These are phyloP conservation scores for Orbilia oligospora DNA, from an alignment of 2,329 filamentous ascomycete species.

Conservation along the genomic window DNA sequence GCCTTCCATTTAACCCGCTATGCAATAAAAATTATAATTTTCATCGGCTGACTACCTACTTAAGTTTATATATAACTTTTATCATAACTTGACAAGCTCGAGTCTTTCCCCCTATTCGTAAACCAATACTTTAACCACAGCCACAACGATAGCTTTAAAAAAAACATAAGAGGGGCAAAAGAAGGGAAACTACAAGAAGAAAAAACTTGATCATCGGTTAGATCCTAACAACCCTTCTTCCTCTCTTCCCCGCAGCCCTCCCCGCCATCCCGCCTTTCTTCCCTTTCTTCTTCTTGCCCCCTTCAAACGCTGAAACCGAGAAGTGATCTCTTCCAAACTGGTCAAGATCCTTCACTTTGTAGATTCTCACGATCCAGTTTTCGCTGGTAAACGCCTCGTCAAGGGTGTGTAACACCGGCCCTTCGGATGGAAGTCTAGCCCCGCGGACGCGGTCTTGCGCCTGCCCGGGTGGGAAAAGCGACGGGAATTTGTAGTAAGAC, in stretches of 20 bases:
- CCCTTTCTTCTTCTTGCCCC: constrained; percentile 71
- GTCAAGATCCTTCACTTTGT: constrained; percentile 99
- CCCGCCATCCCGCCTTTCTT: constrained; percentile 66
- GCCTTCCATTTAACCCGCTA: too few species aligned
- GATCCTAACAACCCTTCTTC: constrained; percentile 36
- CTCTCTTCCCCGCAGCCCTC: constrained; percentile 44
- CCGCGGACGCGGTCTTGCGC: constrained; percentile 90
- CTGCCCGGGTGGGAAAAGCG: constrained; percentile 91
- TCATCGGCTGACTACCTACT: neutral
- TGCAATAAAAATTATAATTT: constrained; percentile 3
- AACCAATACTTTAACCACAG: neutral
- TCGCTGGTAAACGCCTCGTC: constrained; percentile 99
- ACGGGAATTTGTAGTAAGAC: constrained; percentile 98
- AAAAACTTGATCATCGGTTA: neutral
- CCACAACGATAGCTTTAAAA: neutral
- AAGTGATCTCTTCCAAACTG: constrained; percentile 92
- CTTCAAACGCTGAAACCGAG: constrained; percentile 72
- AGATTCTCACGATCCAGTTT: constrained; percentile 99
- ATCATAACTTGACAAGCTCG: neutral
- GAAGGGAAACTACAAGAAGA: neutral
- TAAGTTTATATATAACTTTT: neutral
- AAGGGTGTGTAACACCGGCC: constrained; percentile 86
- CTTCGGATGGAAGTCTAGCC: constrained; percentile 82
- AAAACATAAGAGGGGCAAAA: neutral
- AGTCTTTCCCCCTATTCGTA: neutral